Percentiles rank a stretch among this genome's conserved stretches.
Conservation (phyloP, 495 filamentous ascomycete genomes). For the Pyrenopolyporus hunteri region DNA sequence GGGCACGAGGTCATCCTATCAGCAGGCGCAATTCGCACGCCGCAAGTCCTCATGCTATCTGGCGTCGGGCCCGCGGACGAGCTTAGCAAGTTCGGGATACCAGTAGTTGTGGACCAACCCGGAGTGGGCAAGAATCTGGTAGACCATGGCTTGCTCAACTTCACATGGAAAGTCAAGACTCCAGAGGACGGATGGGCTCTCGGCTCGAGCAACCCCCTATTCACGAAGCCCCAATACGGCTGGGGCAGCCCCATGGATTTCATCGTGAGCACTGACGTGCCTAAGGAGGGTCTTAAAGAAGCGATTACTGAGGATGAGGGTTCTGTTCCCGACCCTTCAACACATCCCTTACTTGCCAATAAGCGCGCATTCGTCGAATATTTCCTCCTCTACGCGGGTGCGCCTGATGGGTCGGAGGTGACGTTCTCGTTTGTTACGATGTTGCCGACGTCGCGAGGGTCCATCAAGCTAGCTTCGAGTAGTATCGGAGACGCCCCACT, state of each 20-base stretch:
- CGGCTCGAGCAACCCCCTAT: conserved; percentile 39
- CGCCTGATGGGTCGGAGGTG: not conserved
- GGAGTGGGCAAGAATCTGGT: conserved; percentile 53
- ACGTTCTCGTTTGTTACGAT: not conserved
- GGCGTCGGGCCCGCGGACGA: conserved; percentile 59
- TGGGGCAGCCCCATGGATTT: conserved; percentile 27
- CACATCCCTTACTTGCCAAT: not conserved
- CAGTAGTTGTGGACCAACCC: conserved; percentile 51
- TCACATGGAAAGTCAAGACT: conserved; percentile 45
- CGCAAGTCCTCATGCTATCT: conserved; percentile 62
- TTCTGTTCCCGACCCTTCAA: not conserved
- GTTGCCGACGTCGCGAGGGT: not conserved
- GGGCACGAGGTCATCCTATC: conserved; percentile 56
- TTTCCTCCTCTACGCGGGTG: not conserved
- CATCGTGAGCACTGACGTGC: conserved; percentile 31
- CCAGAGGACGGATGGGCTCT: conserved; percentile 41
- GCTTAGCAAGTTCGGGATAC: conserved; percentile 53
- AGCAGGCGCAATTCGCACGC: conserved; percentile 57
- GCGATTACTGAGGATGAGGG: not conserved
- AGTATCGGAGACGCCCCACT: not conserved
- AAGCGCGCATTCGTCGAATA: not conserved
- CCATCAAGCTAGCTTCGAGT: not conserved
- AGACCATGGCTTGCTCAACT: conserved; percentile 39
- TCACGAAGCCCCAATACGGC: conserved; percentile 38
- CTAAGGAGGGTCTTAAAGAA: conserved; percentile 27